Evolutionary conservation across 495 filamentous ascomycete species (phyloP).

Genomic region (Tuber brumale): DNA sequence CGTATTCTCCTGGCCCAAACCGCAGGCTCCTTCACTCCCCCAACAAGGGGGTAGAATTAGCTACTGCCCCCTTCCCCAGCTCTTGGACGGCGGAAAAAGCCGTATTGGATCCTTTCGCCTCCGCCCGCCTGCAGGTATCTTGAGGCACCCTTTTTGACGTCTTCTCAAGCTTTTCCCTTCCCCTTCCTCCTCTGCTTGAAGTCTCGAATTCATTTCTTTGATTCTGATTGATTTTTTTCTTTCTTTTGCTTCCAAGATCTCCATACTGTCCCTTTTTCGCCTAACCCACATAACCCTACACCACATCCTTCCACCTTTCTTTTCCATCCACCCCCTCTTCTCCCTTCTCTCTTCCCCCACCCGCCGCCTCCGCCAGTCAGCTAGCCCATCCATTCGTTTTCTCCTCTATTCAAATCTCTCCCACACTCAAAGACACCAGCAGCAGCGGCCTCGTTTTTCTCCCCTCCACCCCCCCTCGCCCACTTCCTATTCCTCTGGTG

Average conservation of each 20-base stretch:
- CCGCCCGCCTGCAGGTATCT: constrained; percentile 35
- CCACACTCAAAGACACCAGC: constrained; percentile 10
- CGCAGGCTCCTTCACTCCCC: background rate
- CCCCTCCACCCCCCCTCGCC: constrained; percentile 24
- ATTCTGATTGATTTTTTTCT: constrained; percentile 13
- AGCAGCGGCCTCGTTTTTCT: constrained; percentile 25
- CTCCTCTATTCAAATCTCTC: constrained; percentile 19
- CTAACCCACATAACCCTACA: constrained; percentile 2
- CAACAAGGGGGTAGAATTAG: background rate
- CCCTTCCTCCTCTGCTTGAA: constrained; percentile 7
- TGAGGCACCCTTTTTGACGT: constrained; percentile 19
- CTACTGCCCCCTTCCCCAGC: constrained; percentile 18
- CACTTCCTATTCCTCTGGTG: constrained; percentile 26
- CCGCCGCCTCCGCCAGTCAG: constrained; percentile 11
- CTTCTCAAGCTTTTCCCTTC: constrained; percentile 13
- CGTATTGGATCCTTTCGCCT: constrained; percentile 23
- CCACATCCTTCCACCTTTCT: background rate
- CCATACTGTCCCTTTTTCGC: background rate
- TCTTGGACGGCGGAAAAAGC: constrained; percentile 25
- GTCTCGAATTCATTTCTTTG: constrained; percentile 6
- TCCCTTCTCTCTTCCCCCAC: constrained; percentile 13
- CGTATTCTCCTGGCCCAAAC: background rate
- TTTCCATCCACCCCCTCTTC: constrained; percentile 9
- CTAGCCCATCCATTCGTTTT: constrained; percentile 23
- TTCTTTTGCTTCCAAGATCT: constrained; percentile 7